Evolutionary conservation across 306 rosid genomes (phyloP), one percentile per base, ranked within the genome.

Genomic region (Cucurbita ficifolia): DNA sequence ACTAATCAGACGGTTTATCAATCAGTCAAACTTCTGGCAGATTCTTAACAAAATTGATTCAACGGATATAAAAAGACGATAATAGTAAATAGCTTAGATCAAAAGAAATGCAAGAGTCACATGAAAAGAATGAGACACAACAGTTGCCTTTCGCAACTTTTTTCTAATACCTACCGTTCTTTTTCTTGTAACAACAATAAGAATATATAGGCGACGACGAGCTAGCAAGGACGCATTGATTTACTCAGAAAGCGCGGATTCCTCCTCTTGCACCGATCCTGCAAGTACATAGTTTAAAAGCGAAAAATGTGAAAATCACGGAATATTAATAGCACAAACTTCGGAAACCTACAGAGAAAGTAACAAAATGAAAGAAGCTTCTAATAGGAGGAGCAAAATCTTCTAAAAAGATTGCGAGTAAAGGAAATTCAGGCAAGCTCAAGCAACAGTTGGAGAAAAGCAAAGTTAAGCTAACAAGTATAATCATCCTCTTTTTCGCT

Each of bases 111-210:
- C 42, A 73, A 79, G 74, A 49, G 76, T 90, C 97, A 91, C 98
- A 84, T 73, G 97, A 75, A 86, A 58, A 57, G 86, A 86, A 65
- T 87, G 98, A 88, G 81, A 73, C 65, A 74, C 81, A 86, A 81
- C 90, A 60, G 73, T n/a, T 49, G 51, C 61, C 52, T 62, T 75
- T 49, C 36, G 72, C 60, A 24, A 62, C 72, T 49, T 75, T 36
- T 62, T 18, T 62, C 53, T 48, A 36, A 62, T 62, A 55, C 76
- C 35, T 79, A 80, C 81, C 77, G 85, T 74, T 24, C 17, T 51
- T 52, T 70, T 61, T 70, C 39, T 71, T 70, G 83, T 67, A 79
- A 77, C 77, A 73, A 67, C 76, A 78, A 71, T 76, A 80, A 79
- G 61, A 67, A 39, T 61, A 77, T 75, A 85, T 79, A 76, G 77